Base-by-base conservation (phyloP, 306 rosid species). In the Trifolium dubium region DNA sequence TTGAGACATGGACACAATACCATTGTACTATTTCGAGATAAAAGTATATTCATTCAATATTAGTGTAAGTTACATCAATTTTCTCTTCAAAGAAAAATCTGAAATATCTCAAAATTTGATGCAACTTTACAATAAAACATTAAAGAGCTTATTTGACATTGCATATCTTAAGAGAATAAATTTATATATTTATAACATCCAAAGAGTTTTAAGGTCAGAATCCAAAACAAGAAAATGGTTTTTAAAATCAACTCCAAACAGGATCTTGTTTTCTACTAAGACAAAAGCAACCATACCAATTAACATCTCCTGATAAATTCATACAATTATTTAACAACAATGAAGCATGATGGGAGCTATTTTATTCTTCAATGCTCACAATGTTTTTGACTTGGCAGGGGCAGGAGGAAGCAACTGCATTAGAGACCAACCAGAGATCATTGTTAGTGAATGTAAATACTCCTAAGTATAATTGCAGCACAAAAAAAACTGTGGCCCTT, bases 321-420 rank as follows among this genome's bases (percentile, higher is more conserved):
- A 67, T 81, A 81, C 71, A 60, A 74, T 84, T 88, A 88, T 86
- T 85, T 65, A 34, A 75, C 58, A 63, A 61, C 81, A 79, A 44
- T 10, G 54, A 75, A 43, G 79, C 79, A 64, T 43, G 71, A 17
- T 5, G 41, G 50, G 34, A 71, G 56, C 46, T 76, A 44, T n/a
- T 39, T 47, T 18, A 15, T 59, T 67, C 75, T 69, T 65, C 79
- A 68, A 31, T 80, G 80, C 80, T 89, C 82, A 94, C 4, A 81
- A 74, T 47, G 90, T 55, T 83, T 94, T 94, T 62, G 96, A 77
- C 80, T 91, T 94, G 40, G 79, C 74, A 0, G 92, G 84, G 23
- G 92, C 82, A 19, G 98, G 96, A 29, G 98, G 97, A 77, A 91
- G 97, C 84, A 91, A 86, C 98, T 94, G 89, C 88, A 85, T 64